A percentile compares a stretch with the other conserved stretches of the same genome.
phyloP scores from a whole-genome alignment of 352 stramenopile species.

The Phytophthora capsici region DNA sequence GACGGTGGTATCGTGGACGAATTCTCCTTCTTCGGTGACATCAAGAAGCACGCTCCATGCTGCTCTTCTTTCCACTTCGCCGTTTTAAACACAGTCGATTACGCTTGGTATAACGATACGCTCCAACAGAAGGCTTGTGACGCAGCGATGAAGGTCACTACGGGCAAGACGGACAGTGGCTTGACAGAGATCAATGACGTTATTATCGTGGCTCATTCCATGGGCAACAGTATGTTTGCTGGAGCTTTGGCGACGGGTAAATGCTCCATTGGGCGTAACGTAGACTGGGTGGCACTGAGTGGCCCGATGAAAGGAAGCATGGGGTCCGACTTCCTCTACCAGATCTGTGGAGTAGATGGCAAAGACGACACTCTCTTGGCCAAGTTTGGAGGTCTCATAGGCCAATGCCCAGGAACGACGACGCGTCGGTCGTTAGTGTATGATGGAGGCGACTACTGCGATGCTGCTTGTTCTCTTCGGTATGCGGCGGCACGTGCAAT shows the following conservation, averaged over 20 bases:
- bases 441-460: constrained; percentile 43
- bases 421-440: constrained; percentile 47
- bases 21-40: constrained; percentile 52
- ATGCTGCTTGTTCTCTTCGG: constrained; percentile 19
- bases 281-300: constrained; percentile 46
- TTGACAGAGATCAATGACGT: constrained; percentile 52
- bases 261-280: constrained; percentile 45
- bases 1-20: constrained; percentile 40
- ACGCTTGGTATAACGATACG: constrained; percentile 53
- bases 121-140: constrained; percentile 51
- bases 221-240: constrained; percentile 61
- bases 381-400: constrained; percentile 39
- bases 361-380: constrained; percentile 20
- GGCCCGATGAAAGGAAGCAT: constrained; percentile 58
- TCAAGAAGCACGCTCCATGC: constrained; percentile 57
- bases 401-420: constrained; percentile 45
- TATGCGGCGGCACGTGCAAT: constrained; percentile 46
- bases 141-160: constrained; percentile 37
- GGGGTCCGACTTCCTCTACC: constrained; percentile 49
- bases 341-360: constrained; percentile 39
- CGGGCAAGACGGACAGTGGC: constrained; percentile 12
- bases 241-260: constrained; percentile 49
- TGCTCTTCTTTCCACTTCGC: constrained; percentile 56
- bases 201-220: constrained; percentile 64
- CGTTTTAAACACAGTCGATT: constrained; percentile 53